A percentile compares a stretch with the other conserved stretches of the same genome.
Evolutionary conservation across 73 alveolate species (phyloP).

Genomic region (Blepharisma japonicum): DNA sequence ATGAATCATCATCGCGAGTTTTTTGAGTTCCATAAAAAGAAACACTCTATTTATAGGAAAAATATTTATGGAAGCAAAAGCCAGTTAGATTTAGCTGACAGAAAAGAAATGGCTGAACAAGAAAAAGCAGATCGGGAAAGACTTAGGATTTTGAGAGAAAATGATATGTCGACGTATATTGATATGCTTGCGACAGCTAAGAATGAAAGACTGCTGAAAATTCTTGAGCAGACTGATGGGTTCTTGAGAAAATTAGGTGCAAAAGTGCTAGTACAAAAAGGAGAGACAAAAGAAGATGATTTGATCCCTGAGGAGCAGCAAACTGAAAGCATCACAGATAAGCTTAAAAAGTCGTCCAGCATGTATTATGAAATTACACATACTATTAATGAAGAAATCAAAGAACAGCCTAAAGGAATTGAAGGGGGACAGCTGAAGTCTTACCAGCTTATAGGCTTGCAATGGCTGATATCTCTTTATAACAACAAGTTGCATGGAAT

Average conservation of each 20-base stretch:
- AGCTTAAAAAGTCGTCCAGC: slow-evolving; percentile 58
- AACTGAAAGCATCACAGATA: slow-evolving; percentile 51
- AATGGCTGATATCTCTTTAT: slow-evolving; percentile 95
- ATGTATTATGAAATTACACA: slow-evolving; percentile 92
- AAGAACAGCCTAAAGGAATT: slow-evolving; percentile 80
- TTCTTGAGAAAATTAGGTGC: slow-evolving; percentile 92
- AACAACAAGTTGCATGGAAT: slow-evolving; percentile 95
- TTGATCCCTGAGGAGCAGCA: slow-evolving; percentile 41
- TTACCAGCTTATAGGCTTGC: slow-evolving; percentile 84
- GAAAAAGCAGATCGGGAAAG: slow-evolving; percentile 83
- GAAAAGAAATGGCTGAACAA: slow-evolving; percentile 65
- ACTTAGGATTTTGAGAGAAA: slow-evolving; percentile 81
- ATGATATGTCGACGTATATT: slow-evolving; percentile 88
- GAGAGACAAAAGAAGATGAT: slow-evolving; percentile 50
- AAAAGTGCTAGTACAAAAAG: slow-evolving; percentile 87
- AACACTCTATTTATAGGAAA: slow-evolving; percentile 69
- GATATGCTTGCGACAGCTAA: slow-evolving; percentile 81
- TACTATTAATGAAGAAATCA: slow-evolving; percentile 87
- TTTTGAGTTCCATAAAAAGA: slow-evolving; percentile 87
- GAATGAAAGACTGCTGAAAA: slow-evolving; percentile 88
- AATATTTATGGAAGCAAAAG: slow-evolving; percentile 76
- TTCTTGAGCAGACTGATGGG: slow-evolving; percentile 92
- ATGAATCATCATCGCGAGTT: slow-evolving; percentile 77
- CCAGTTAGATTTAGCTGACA: slow-evolving; percentile 76
- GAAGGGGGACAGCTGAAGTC: slow-evolving; percentile 82